Evolutionary conservation across 164 flowering plant genomes (phyloP).

Genomic region (Piper betle): DNA sequence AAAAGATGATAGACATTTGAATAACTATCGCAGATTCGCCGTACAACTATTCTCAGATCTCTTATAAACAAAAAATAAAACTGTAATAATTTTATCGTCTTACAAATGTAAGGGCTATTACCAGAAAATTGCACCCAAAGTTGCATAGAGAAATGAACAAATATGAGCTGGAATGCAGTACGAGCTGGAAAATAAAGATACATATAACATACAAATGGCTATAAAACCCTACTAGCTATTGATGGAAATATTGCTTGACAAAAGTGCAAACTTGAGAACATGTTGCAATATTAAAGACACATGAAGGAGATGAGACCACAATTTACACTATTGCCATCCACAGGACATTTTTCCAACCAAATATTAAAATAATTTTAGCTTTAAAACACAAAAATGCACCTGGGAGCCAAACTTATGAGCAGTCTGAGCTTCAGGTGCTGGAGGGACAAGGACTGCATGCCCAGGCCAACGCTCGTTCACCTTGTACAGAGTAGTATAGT

Average conservation of each 20-base stretch:
- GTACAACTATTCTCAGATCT: too few relatives aligned
- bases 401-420: constrained; percentile 95
- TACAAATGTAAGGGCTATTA: too few relatives aligned
- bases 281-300: neutral
- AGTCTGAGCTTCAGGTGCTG: constrained; percentile 63
- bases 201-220: too few relatives aligned
- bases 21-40: too few relatives aligned
- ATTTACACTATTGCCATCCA: neutral
- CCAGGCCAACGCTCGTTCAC: constrained; percentile 96
- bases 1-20: too few relatives aligned
- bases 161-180: neutral
- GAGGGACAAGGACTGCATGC: constrained; percentile 88
- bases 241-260: too few relatives aligned
- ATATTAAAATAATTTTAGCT: neutral
- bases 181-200: neutral
- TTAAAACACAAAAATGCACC: constrained; percentile 18
- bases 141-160: neutral
- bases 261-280: too few relatives aligned
- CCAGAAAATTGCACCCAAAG: neutral
- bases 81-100: neutral
- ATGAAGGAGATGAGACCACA: neutral
- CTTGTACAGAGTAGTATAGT: constrained; percentile 64
- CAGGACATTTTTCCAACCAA: neutral
- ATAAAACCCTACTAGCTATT: too few relatives aligned
- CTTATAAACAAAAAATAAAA: too few relatives aligned